These are phyloP conservation scores for Blastocystis sp. DNA, from an alignment of 352 stramenopile genomes.

Conservation along the genomic window DNA sequence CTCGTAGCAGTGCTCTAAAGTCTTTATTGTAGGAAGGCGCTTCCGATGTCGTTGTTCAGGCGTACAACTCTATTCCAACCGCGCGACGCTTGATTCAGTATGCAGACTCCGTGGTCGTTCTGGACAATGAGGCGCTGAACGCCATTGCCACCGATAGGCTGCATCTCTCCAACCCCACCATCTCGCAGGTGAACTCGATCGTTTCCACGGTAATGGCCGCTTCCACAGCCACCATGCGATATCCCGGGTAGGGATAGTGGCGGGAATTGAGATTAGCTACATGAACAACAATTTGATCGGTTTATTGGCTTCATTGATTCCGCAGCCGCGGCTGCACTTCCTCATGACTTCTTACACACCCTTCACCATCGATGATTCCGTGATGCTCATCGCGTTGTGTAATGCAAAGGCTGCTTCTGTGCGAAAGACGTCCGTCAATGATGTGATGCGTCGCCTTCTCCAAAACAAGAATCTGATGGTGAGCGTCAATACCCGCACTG, in stretches of 20 bases:
- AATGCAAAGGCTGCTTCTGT: slow-evolving; percentile 74
- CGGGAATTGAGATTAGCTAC: slow-evolving; percentile 75
- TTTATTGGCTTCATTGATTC: slow-evolving; percentile 93
- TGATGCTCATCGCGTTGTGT: not conserved
- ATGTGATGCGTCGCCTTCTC: slow-evolving; percentile 93
- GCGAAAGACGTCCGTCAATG: slow-evolving; percentile 96
- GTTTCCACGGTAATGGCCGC: slow-evolving; percentile 98
- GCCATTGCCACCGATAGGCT: slow-evolving; percentile 84
- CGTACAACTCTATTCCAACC: slow-evolving; percentile 98
- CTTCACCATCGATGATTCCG: slow-evolving; percentile 73
- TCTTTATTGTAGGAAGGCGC: slow-evolving; percentile 13
- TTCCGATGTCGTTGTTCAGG: slow-evolving; percentile 94
- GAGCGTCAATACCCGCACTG: slow-evolving; percentile 87
- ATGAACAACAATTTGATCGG: slow-evolving; percentile 99
- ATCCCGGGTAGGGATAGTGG: slow-evolving; percentile 71
- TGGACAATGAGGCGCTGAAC: slow-evolving; percentile 98
- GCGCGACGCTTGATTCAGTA: slow-evolving; percentile 96
- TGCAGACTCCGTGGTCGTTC: slow-evolving; percentile 94
- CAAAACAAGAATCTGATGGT: slow-evolving; percentile 99
- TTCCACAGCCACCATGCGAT: slow-evolving; percentile 93
- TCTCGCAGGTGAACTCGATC: slow-evolving; percentile 82
- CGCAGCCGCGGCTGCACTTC: slow-evolving; percentile 97
- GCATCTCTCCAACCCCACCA: slow-evolving; percentile 83
- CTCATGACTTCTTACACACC: slow-evolving; percentile 99
- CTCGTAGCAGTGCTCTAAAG: no score